Evolutionary conservation across 73 alveolate species (phyloP).

Genomic region (Tetrahymena borealis): DNA sequence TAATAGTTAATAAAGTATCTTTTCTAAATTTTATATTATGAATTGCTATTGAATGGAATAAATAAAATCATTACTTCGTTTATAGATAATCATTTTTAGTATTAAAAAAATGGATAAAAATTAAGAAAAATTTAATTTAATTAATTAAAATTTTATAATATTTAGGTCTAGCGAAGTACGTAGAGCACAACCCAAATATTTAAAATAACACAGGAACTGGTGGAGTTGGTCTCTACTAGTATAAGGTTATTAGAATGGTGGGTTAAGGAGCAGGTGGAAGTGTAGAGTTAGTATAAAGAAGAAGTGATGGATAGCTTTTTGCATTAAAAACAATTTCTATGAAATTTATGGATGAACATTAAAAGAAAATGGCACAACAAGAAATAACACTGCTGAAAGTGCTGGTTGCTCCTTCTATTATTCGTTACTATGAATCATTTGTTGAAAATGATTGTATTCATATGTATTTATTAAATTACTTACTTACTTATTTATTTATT

Average conservation of each 20-base stretch:
- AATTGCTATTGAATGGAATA: too few species aligned
- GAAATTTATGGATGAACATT: slow-evolving; percentile 51
- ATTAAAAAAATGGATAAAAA: background rate
- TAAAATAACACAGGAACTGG: background rate
- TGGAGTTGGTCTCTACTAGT: background rate
- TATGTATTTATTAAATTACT: too few species aligned
- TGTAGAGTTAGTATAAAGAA: slow-evolving; percentile 11
- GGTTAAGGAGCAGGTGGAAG: slow-evolving; percentile 23
- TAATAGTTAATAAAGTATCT: background rate
- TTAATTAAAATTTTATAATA: too few species aligned
- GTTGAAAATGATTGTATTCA: slow-evolving; percentile 64
- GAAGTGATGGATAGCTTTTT: slow-evolving; percentile 30
- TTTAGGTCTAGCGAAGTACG: background rate
- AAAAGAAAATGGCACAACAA: slow-evolving; percentile 58
- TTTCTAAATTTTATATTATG: background rate
- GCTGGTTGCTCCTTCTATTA: slow-evolving; percentile 82
- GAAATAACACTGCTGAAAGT: slow-evolving; percentile 78
- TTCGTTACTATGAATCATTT: slow-evolving; percentile 79
- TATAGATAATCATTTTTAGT: too few species aligned
- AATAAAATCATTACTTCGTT: too few species aligned
- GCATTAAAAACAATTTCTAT: slow-evolving; percentile 55
- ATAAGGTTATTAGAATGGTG: background rate
- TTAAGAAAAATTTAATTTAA: background rate
- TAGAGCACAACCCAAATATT: background rate
- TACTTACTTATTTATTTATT: too few species aligned